Base-by-base conservation (phyloP, 108 stramenopile species). In the Pseudonitzschia delicatissima region DNA sequence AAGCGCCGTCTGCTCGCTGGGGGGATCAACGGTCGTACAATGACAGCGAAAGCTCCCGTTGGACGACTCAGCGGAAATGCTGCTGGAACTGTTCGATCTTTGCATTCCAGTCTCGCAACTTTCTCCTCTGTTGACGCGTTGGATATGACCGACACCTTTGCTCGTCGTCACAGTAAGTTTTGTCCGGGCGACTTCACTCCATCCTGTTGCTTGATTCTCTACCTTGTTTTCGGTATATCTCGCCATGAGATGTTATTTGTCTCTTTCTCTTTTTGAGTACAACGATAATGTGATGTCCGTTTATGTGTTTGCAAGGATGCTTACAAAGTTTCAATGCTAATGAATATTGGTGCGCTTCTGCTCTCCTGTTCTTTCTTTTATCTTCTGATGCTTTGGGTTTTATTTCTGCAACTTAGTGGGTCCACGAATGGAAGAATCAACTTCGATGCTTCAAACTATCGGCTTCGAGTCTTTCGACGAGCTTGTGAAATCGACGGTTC, bases 401-500 rank as follows among this genome's bases (percentile, higher is more conserved):
- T 11, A n/a, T 33, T 20, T 37, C 6, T 58, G 12, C 8, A 42
- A 15, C 32, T 26, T 67, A 91, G 86, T 99, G 52, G 98, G 98
- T 9, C 95, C 98, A 12, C 64, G 66, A 57, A 74, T 87, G 12
- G 81, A 74, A 9, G 90, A 96, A 57, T 66, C 79, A 45, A 81
- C 82, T 42, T 71, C 74, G 4, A 99, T 98, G 97, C 74, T 99
- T 37, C 68, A 85, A 29, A 74, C 84, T 3, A 81, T 97, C 45
- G 97, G 97, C 32, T 96, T 97, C 66, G 62, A 83, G 25, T 78
- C 80, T 2, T 82, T 99, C 44, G 97, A 98, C 20, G 82, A 82
- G 5, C 85, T 99, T 44, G 81, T 94, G 40, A 81, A 83, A 45
- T 86, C 93, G 21, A 98, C 97, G 27, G 97, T 99, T 11, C 99